These are phyloP conservation scores for Verticillium albo-atrum DNA, from an alignment of 2,329 filamentous ascomycete species.

Conservation along the genomic window DNA sequence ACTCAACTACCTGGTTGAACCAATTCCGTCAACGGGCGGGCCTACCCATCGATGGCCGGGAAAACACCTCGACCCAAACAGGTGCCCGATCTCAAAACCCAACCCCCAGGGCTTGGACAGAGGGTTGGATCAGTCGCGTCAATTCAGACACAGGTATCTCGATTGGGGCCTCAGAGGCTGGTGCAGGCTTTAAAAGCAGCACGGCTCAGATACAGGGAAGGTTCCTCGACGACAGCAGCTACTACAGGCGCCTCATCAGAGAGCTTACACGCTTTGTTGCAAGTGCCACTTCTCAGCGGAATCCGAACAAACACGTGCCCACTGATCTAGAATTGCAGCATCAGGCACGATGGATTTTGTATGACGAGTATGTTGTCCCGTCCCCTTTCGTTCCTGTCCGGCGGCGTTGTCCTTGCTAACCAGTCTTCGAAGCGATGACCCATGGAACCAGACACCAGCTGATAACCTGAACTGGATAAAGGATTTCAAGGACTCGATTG, in stretches of 20 bases:
- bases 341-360: constrained; percentile 59
- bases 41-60: neutral
- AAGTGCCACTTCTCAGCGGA: constrained; percentile 52
- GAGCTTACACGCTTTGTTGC: constrained; percentile 50
- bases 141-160: neutral
- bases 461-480: constrained; percentile 6
- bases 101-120: neutral
- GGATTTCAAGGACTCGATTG: constrained; percentile 4
- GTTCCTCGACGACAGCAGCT: constrained; percentile 58
- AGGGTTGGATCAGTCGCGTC: neutral
- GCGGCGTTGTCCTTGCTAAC: constrained; percentile 10
- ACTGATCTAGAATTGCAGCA: constrained; percentile 60
- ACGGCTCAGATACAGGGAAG: neutral
- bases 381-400: no score
- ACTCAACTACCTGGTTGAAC: constrained; percentile 47
- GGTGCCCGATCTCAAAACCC: neutral
- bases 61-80: neutral
- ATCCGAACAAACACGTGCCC: constrained; percentile 54
- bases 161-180: neutral
- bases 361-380: constrained; percentile 49
- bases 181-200: neutral
- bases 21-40: neutral
- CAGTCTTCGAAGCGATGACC: constrained; percentile 23
- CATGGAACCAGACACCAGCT: constrained; percentile 12
- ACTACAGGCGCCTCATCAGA: constrained; percentile 50